Evolutionary conservation across 768 basidiomycete genomes (phyloP).

Genomic region (Tulasnella sp.): DNA sequence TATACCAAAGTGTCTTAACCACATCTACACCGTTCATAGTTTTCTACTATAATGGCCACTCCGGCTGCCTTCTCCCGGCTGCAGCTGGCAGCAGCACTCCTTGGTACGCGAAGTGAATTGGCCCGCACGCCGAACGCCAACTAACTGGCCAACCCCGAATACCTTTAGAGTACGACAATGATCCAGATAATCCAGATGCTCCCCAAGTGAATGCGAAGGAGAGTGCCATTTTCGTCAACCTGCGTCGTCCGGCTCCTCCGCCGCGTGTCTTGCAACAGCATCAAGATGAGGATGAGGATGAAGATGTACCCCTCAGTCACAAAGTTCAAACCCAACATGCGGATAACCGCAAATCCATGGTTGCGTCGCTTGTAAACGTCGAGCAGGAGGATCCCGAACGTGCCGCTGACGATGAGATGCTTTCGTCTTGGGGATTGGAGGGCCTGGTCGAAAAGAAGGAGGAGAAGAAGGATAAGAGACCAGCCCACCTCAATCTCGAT

Average conservation of each 20-base stretch:
- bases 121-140: neutral
- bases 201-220: conserved; percentile 30
- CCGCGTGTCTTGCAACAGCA: conserved; percentile 8
- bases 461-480: conserved; percentile 36
- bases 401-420: conserved; percentile 66
- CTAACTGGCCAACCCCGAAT: neutral
- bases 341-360: conserved; percentile 8
- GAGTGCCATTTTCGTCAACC: conserved; percentile 32
- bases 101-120: conserved; percentile 2
- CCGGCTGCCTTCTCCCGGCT: conserved; percentile 33
- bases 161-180: conserved; percentile 30
- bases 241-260: conserved; percentile 17
- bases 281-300: neutral
- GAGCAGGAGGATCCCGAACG: conserved; percentile 45
- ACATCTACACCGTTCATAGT: neutral
- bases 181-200: conserved; percentile 30
- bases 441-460: conserved; percentile 71
- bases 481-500: conserved; percentile 29
- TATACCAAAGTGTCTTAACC: neutral
- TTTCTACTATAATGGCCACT: conserved; percentile 10
- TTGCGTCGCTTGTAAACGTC: neutral
- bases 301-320: conserved; percentile 14
- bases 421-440: conserved; percentile 81
- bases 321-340: conserved; percentile 6
- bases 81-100: conserved; percentile 34